Base-by-base conservation (phyloP, 139 green algal species). In the Zygnema circumcarinatum region DNA sequence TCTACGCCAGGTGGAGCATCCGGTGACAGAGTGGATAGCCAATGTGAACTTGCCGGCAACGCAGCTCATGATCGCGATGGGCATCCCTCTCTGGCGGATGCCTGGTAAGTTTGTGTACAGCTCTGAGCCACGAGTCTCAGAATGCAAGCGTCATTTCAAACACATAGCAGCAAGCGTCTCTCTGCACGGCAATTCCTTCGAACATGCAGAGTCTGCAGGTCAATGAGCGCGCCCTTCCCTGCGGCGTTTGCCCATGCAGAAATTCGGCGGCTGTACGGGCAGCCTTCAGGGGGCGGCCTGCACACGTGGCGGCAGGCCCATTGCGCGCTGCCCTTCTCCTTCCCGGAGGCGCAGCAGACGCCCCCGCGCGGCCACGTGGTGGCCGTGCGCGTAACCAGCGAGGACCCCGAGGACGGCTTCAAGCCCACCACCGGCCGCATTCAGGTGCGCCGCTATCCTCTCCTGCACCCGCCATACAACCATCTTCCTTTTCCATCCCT, bases 21-120 rank as follows among this genome's bases (percentile, higher is more conserved):
- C 97, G 1, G 97, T 99, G 38, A 99, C 97, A 16, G 97, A 99
- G 92, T 96, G 94, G 92, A 98, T 99, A 92, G 96, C 94, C 22
- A 89, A 86, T 36, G 83, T 91, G 25, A 99, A 99, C 91, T 94
- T 99, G 72, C 97, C 97, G n/a, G 92, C 95, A 21, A 92, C 90
- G 38, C 97, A 99, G 92, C 81, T 98, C 1, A 92, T 97, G 80
- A 90, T 99, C 22, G 97, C 92, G 82, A 97, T 97, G 95, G 97
- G 97, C 38, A 93, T 98, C 29, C 96, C 96, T 0, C 93, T 99
- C 32, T 91, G 94, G 85, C 94, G 2, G 3, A 35, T 88, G 25
- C 82, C 82, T 33, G 79, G 79, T 85, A 31, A 88, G 98, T 91
- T 94, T 99, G 72, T 96, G 97, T 31, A 92, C 95, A 25, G 92